Base-by-base conservation (phyloP, 352 stramenopile species). In the Phytopythium ostracodes region DNA sequence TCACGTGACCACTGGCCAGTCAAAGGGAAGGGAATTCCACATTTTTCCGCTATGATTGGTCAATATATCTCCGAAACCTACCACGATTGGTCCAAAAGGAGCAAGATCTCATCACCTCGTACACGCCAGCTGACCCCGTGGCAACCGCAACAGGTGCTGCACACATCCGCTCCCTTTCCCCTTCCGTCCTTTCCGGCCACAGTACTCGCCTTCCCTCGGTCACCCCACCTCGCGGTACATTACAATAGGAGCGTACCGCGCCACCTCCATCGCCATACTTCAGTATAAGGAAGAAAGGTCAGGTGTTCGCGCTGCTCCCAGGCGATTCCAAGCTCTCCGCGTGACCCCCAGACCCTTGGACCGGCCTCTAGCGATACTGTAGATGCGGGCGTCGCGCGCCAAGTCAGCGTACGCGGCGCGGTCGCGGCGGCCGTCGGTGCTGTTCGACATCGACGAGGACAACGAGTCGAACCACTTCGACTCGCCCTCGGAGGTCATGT, bases 381-480 rank as follows among this genome's bases (percentile, higher is more conserved):
- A 20, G 56, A 72, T 76, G 70, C 36, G 63, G 44, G 55, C 55
- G 18, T 64, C 66, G 46, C 73, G 70, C 62, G 63, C 54, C 35
- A 66, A 60, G 51, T 72, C 70, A 38, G 70, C 61, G 25, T 64
- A 62, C 53, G 68, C 65, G 29, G 56, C 56, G 51, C 33, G 56
- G n/a, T n/a, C 56, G 43, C 56, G 56, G 59, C 66, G 64, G 35
- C 56, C 71, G 68, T 71, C 70, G 24, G 70, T 80, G 52, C 61
- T 79, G 36, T 80, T 80, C 59, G 62, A 83, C 46, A 80, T 83
- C 38, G 72, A 63, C 15, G 75, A 80, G 42, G 70, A 83, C 65
- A 64, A 70, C 65, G 70, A 63, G 20, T 49, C 60, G 52, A 36
- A 56, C 18, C 58, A 20, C 29, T 56, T 40, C 31, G 59, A 65